Conservation (phyloP, 2,329 filamentous ascomycete genomes). For the Curvularia sp. region DNA sequence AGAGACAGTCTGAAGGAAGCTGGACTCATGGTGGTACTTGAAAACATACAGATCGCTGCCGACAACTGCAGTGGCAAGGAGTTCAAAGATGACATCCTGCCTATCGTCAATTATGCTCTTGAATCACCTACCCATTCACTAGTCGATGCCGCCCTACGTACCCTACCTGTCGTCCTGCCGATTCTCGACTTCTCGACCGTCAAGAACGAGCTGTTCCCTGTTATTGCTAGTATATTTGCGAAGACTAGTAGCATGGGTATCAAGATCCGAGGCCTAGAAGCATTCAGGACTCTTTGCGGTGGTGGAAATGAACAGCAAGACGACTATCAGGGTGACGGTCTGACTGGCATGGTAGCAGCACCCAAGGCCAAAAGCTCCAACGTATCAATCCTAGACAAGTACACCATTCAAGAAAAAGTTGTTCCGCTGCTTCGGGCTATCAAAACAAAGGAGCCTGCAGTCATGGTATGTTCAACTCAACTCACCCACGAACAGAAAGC, state of each 20-base stretch:
- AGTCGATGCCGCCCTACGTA: constrained; percentile 83
- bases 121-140: constrained; percentile 89
- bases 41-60: constrained; percentile 78
- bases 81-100: constrained; percentile 94
- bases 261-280: constrained; percentile 90
- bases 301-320: constrained; percentile 61
- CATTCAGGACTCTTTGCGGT: constrained; percentile 88
- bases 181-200: constrained; percentile 95
- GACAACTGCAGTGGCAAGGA: constrained; percentile 88
- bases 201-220: constrained; percentile 94
- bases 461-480: constrained; percentile 68
- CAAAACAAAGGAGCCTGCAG: constrained; percentile 96
- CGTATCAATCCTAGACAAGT: constrained; percentile 89
- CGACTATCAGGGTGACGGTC: constrained; percentile 66
- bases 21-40: constrained; percentile 87
- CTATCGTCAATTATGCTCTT: constrained; percentile 81
- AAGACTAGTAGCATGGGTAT: constrained; percentile 93
- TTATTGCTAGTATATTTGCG: constrained; percentile 88
- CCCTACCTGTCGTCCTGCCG: constrained; percentile 79
- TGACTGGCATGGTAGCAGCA: constrained; percentile 71
- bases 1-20: constrained; percentile 85
- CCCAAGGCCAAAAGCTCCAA: constrained; percentile 68
- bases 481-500: background rate
- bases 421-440: constrained; percentile 88
- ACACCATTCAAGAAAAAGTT: constrained; percentile 97